Percentiles rank a stretch among this genome's conserved stretches.
phyloP scores from a whole-genome alignment of 306 rosid genomes.

The Citrullus mucosospermus region DNA sequence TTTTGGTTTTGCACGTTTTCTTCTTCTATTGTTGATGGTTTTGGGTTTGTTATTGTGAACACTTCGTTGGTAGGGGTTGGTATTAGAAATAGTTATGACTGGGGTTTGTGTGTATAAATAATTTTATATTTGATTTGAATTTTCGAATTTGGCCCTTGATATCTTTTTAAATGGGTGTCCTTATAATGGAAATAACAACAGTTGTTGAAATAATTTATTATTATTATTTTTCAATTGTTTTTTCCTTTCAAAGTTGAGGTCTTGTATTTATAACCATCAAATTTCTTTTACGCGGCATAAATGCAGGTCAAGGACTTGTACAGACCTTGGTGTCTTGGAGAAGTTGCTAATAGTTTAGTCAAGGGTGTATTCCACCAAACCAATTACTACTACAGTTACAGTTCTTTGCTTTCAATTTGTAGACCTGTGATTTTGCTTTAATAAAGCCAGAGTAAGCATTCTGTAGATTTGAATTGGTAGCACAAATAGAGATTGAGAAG shows the following conservation, averaged over 20 bases:
- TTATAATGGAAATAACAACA: neutral
- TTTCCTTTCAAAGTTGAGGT: neutral
- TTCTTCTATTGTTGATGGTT: neutral
- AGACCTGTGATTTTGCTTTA: constrained; percentile 38
- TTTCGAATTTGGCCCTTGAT: neutral
- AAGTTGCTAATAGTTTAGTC: constrained; percentile 9
- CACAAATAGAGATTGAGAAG: constrained; percentile 56
- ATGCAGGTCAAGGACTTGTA: constrained; percentile 11
- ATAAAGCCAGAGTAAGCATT: constrained; percentile 51
- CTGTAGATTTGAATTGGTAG: constrained; percentile 30
- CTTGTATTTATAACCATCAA: neutral
- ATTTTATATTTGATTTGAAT: neutral
- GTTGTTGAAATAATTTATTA: neutral
- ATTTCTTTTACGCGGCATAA: neutral
- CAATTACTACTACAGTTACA: constrained; percentile 12
- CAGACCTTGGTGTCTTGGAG: constrained; percentile 8
- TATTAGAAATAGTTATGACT: neutral
- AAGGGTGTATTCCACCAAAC: constrained; percentile 10
- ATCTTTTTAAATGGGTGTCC: neutral
- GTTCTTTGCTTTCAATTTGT: constrained; percentile 12
- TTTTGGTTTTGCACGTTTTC: neutral
- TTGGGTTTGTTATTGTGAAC: neutral
- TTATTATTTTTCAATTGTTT: neutral
- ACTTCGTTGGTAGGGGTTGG: neutral
- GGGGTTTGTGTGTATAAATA: neutral